Evolutionary conservation across 2,329 filamentous ascomycete genomes (phyloP).

Genomic region (Pseudogymnoascus sp.): DNA sequence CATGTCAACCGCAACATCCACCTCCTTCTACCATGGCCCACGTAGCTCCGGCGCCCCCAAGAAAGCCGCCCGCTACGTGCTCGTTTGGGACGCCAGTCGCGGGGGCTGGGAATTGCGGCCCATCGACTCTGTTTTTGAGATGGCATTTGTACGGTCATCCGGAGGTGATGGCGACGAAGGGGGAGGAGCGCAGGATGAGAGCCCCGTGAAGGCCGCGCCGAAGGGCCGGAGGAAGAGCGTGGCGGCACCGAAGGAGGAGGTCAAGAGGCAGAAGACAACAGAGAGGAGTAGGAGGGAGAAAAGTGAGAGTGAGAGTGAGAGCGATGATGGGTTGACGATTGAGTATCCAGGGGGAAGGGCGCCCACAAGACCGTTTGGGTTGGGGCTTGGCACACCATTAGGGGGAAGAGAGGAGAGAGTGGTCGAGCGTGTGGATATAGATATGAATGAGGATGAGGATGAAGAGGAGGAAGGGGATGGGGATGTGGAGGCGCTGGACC

Average conservation of each 20-base stretch:
- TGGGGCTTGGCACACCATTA: background rate
- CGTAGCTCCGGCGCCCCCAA: conserved; percentile 37
- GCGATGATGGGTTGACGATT: conserved; percentile 48
- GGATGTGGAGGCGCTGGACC: conserved; percentile 40
- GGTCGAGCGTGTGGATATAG: conserved; percentile 20
- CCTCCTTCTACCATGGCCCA: conserved; percentile 45
- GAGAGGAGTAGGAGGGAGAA: background rate
- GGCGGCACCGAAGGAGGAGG: conserved; percentile 22
- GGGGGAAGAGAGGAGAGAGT: background rate
- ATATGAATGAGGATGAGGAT: conserved; percentile 31
- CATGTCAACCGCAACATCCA: conserved; percentile 47
- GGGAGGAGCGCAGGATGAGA: conserved; percentile 12
- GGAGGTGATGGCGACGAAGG: conserved; percentile 46
- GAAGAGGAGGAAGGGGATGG: conserved; percentile 36
- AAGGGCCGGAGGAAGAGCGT: conserved; percentile 11
- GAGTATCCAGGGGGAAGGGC: conserved; percentile 49
- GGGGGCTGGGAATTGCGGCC: conserved; percentile 76
- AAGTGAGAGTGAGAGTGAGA: conserved; percentile 35
- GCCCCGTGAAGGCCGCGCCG: conserved; percentile 14
- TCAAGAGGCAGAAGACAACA: conserved; percentile 24
- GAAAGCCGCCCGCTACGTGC: conserved; percentile 41
- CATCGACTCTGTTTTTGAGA: conserved; percentile 72
- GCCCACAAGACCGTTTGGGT: conserved; percentile 14
- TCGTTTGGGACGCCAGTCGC: conserved; percentile 67
- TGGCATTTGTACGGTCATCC: conserved; percentile 60